These are phyloP conservation scores for Fistulifera solaris DNA, from an alignment of 108 stramenopile genomes.

Conservation along the genomic window DNA sequence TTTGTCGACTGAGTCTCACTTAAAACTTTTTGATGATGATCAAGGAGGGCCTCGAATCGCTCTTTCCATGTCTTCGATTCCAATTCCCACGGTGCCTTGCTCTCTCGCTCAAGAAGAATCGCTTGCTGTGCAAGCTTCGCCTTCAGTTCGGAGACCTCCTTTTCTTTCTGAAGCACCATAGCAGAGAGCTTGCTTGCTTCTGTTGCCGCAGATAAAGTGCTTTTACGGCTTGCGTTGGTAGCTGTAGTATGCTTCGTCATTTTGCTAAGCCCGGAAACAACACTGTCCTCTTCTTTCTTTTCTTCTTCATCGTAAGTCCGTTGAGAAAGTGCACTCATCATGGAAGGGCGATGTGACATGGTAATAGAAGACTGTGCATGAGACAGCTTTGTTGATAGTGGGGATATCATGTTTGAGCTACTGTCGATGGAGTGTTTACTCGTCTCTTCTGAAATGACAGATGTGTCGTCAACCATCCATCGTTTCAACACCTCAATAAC, in stretches of 20 bases:
- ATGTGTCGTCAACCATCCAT: slow-evolving; percentile 16
- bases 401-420: too few relatives aligned
- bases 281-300: background rate
- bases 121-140: slow-evolving; percentile 3
- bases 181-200: background rate
- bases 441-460: slow-evolving; percentile 5
- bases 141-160: slow-evolving; percentile 16
- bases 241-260: too few relatives aligned
- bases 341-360: background rate
- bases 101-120: background rate
- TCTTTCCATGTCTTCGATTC: background rate
- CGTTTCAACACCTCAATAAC: slow-evolving; percentile 31
- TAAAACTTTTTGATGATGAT: slow-evolving; percentile 3
- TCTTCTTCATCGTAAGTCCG: background rate
- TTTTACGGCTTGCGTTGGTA: background rate
- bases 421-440: background rate
- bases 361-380: too few relatives aligned
- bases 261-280: background rate
- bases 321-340: background rate
- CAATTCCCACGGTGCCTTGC: background rate
- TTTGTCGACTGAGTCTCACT: background rate
- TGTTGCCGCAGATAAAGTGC: background rate
- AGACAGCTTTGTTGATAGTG: too few relatives aligned
- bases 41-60: background rate
- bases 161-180: background rate